Evolutionary conservation across 2,329 filamentous ascomycete species (phyloP).

Genomic region (Sporothrix globosa): DNA sequence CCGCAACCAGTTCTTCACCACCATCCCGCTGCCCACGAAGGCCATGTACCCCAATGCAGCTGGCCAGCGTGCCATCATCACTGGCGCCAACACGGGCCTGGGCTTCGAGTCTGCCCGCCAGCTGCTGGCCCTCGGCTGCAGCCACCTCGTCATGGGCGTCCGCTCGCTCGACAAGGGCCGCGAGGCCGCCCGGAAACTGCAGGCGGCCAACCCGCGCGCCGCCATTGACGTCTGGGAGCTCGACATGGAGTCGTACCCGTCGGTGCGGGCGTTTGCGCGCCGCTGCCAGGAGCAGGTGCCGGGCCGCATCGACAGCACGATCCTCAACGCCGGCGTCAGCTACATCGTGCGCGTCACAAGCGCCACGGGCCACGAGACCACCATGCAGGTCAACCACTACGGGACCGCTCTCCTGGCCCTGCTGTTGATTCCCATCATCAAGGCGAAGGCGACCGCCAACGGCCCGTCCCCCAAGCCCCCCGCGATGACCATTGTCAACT

Average conservation of each 20-base stretch:
- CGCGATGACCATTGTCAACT: slow-evolving; percentile 37
- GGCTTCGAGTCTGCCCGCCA: slow-evolving; percentile 34
- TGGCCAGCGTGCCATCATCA: slow-evolving; percentile 31
- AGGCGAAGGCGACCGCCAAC: not conserved
- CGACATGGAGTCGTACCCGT: slow-evolving; percentile 45
- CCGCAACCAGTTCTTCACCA: slow-evolving; percentile 33
- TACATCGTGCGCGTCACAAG: slow-evolving; percentile 36
- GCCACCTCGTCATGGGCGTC: slow-evolving; percentile 34
- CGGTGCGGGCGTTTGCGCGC: slow-evolving; percentile 44
- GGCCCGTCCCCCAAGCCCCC: not conserved
- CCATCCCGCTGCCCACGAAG: slow-evolving; percentile 30
- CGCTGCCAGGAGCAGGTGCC: slow-evolving; percentile 14
- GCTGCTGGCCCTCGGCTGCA: slow-evolving; percentile 32
- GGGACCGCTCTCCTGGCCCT: slow-evolving; percentile 43
- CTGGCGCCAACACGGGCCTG: slow-evolving; percentile 35
- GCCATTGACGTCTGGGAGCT: slow-evolving; percentile 46
- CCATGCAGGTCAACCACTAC: slow-evolving; percentile 44
- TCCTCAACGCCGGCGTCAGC: slow-evolving; percentile 30
- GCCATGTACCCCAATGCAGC: slow-evolving; percentile 5
- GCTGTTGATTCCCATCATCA: slow-evolving; percentile 52
- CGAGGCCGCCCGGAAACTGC: slow-evolving; percentile 32
- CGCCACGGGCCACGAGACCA: slow-evolving; percentile 37
- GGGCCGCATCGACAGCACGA: slow-evolving; percentile 28
- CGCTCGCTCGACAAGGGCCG: slow-evolving; percentile 32
- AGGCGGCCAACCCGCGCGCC: slow-evolving; percentile 24